Evolutionary conservation across 768 basidiomycete species (phyloP), one percentile per base, ranked within the genome.

Genomic region (Pisolithus albus): DNA sequence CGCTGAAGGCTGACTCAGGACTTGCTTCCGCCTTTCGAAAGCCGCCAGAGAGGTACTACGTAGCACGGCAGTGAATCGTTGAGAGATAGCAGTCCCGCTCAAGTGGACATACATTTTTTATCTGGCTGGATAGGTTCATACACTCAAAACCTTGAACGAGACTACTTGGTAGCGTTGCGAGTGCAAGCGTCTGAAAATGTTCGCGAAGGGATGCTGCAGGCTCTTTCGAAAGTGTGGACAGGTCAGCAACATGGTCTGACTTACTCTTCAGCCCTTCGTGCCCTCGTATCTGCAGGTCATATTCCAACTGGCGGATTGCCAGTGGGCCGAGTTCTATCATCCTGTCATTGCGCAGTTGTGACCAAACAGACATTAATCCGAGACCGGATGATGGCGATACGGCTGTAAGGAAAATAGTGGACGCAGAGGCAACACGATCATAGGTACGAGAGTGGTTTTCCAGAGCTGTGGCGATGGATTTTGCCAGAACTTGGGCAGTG

Each of bases 291-390:
- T 53, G 46, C 11, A 28, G 4, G 4, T 34, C 46, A 24, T 55
- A 39, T 18, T 52, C 57, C 23, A 68, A 42, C 18, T 39, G 23
- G 23, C n/a, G 55, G 19, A 70, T 42, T 8, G 64, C 64, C 19
- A 19, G 7, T 9, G 51, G 64, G 6, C 50, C 58, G 9, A 58
- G 46, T 28, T 57, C 59, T 42, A 43, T 52, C 37, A 41, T 46
- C 52, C 48, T 51, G 18, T 58, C 58, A 11, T 39, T 37, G 10
- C 61, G 74, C 50, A 83, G 65, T 6, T 62, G 64, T 11, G 74
- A 70, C 92, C 92, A 95, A 34, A 95, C 79, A 19, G 83, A 74
- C 18, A 77, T 69, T 63, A 93, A 70, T 21, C 85, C 87, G 23
- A 81, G 72, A 4, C 94, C 93, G n/a, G 80, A 77, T 7, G 81